A percentile compares a stretch with the other conserved stretches of the same genome.
Evolutionary conservation across 2,329 filamentous ascomycete genomes (phyloP).

Genomic region (Xylaria sp.): DNA sequence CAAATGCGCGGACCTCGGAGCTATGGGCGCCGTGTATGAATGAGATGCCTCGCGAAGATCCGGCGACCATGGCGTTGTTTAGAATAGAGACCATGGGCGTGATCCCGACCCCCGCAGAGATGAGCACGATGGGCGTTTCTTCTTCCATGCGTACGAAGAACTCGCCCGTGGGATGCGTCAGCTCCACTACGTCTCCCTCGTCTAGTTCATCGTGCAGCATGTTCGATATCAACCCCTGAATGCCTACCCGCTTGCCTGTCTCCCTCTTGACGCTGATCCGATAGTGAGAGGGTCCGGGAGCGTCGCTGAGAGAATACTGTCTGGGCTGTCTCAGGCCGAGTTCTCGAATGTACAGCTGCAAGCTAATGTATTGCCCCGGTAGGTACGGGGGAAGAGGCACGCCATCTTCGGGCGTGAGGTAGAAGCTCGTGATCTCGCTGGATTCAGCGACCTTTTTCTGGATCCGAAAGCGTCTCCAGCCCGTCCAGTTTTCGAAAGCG

Average conservation of each 20-base stretch:
- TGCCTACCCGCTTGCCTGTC: slow-evolving; percentile 51
- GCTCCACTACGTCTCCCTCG: slow-evolving; percentile 64
- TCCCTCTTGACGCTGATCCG: slow-evolving; percentile 80
- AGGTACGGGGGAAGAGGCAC: slow-evolving; percentile 67
- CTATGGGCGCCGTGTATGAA: slow-evolving; percentile 72
- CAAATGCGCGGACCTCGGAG: slow-evolving; percentile 65
- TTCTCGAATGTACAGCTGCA: slow-evolving; percentile 70
- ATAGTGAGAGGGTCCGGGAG: slow-evolving; percentile 65
- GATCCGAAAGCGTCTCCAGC: slow-evolving; percentile 67
- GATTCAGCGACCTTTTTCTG: slow-evolving; percentile 70
- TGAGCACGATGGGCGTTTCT: slow-evolving; percentile 68
- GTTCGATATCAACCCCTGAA: slow-evolving; percentile 64
- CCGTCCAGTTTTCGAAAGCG: slow-evolving; percentile 55
- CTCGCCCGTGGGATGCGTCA: slow-evolving; percentile 67
- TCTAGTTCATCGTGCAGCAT: slow-evolving; percentile 60
- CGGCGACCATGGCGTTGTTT: slow-evolving; percentile 54
- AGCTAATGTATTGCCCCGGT: slow-evolving; percentile 79
- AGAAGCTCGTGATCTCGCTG: slow-evolving; percentile 72
- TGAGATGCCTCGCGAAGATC: slow-evolving; percentile 61
- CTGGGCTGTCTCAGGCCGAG: slow-evolving; percentile 74
- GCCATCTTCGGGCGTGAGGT: slow-evolving; percentile 73
- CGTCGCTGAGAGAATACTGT: slow-evolving; percentile 80
- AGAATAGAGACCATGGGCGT: slow-evolving; percentile 75
- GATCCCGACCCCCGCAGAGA: slow-evolving; percentile 75
- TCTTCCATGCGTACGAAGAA: slow-evolving; percentile 69